Base-by-base conservation (phyloP, 345 rosid species). In the Noccaea caerulescens region DNA sequence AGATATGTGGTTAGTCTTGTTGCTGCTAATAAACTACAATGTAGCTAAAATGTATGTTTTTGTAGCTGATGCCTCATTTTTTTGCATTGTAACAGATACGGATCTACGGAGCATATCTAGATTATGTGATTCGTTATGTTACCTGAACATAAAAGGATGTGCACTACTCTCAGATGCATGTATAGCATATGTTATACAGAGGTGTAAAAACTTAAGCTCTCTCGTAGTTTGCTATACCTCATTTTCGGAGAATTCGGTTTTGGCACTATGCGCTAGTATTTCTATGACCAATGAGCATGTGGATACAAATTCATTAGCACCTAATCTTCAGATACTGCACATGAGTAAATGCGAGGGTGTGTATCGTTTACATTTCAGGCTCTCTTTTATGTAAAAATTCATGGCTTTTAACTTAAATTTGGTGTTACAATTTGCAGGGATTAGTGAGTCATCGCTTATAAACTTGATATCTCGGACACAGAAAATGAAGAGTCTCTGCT, bases 71-170 rank as follows among this genome's bases (percentile, higher is more conserved):
- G 4, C 23, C 25, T 43, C 30, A 12, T 33, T 34, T 59, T 74
- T 54, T 20, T 27, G n/a, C 54, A 63, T 78, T 76, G 36, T 69
- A 38, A 66, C 91, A 91, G 96, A 87, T 82, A 49, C 73, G 11
- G 87, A 84, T 71, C 82, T 89, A 63, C 75, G 67, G 69, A 58
- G 62, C 52, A 76, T 91, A 73, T 63, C 87, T 63, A 64, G 52
- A 58, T 37, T 41, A 58, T 83, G 91, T 76, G 59, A 36, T 51
- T 83, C 88, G 8, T 75, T 91, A 51, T 67, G 72, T 62, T 82
- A 87, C 79, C 45, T 91, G 73, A 87, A 87, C 81, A 77, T 91
- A 70, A 89, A 85, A 73, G 91, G 90, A 13, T 91, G 97, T 72
- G 65, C 74, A 51, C 80, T 84, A 37, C 77, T 84, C 54, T 83